Conservation (phyloP, 139 green algal species). For the Tetraselmis chui region DNA sequence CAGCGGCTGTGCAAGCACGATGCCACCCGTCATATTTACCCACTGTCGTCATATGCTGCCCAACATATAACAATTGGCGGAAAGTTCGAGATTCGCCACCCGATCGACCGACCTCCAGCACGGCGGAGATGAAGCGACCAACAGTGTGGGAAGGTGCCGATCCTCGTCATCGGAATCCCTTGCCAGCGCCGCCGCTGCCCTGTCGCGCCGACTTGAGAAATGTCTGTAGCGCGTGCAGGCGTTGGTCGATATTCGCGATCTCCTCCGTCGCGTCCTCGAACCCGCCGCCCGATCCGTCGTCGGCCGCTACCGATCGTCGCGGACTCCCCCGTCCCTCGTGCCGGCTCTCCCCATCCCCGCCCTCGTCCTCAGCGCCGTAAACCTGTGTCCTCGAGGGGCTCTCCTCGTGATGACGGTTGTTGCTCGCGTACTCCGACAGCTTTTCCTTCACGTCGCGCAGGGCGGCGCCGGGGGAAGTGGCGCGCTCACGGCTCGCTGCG, state of each 20-base stretch:
- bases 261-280: conserved; percentile 57
- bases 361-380: background rate
- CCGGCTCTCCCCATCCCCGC: background rate
- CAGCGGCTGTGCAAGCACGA: too few relatives aligned
- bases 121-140: too few relatives aligned
- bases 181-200: background rate
- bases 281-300: background rate
- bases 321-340: background rate
- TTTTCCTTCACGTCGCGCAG: conserved; percentile 65
- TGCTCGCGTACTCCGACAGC: conserved; percentile 37
- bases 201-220: conserved; percentile 55
- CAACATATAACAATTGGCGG: too few relatives aligned
- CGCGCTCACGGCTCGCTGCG: background rate
- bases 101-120: too few relatives aligned
- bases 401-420: background rate
- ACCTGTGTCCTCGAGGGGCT: conserved; percentile 2
- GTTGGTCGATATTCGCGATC: conserved; percentile 76
- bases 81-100: too few relatives aligned
- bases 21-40: too few relatives aligned
- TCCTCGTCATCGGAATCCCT: background rate
- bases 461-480: conserved; percentile 50
- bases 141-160: too few relatives aligned
- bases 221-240: conserved; percentile 67
- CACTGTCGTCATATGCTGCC: too few relatives aligned
- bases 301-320: background rate